Conservation (phyloP, 352 stramenopile genomes). For the Phytophthora pseudosyringae region DNA sequence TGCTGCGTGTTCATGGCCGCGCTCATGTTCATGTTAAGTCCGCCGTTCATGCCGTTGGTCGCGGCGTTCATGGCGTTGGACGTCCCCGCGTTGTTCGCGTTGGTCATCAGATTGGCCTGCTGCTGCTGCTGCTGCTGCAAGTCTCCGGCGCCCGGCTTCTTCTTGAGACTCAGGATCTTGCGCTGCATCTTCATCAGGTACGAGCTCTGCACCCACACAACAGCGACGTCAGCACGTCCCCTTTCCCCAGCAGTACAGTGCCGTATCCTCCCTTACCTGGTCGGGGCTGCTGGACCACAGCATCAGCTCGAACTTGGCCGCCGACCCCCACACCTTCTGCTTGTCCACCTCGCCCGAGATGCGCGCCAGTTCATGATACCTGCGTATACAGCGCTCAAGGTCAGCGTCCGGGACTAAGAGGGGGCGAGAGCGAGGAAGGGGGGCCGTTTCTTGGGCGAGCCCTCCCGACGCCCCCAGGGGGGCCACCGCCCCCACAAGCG, state of each 20-base stretch:
- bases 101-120: conserved; percentile 40
- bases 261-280: conserved; percentile 42
- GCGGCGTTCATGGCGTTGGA: conserved; percentile 38
- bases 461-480: background rate
- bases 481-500: background rate
- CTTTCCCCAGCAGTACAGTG: background rate
- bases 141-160: conserved; percentile 58
- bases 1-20: conserved; percentile 43
- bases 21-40: conserved; percentile 53
- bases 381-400: conserved; percentile 14
- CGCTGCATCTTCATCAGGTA: conserved; percentile 88
- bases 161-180: conserved; percentile 84
- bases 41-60: conserved; percentile 35
- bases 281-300: conserved; percentile 81
- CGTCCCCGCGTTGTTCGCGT: conserved; percentile 35
- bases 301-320: conserved; percentile 89
- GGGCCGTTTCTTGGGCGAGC: conserved; percentile 16
- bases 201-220: conserved; percentile 54
- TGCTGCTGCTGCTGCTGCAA: conserved; percentile 39
- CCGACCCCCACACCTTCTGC: conserved; percentile 86
- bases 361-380: conserved; percentile 85
- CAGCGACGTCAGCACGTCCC: conserved; percentile 8
- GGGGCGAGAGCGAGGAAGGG: background rate
- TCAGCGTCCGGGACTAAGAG: conserved; percentile 7
- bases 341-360: conserved; percentile 86